Evolutionary conservation across 73 alveolate genomes (phyloP), one percentile per base, ranked within the genome.

Genomic region (Symbiodinium natans): DNA sequence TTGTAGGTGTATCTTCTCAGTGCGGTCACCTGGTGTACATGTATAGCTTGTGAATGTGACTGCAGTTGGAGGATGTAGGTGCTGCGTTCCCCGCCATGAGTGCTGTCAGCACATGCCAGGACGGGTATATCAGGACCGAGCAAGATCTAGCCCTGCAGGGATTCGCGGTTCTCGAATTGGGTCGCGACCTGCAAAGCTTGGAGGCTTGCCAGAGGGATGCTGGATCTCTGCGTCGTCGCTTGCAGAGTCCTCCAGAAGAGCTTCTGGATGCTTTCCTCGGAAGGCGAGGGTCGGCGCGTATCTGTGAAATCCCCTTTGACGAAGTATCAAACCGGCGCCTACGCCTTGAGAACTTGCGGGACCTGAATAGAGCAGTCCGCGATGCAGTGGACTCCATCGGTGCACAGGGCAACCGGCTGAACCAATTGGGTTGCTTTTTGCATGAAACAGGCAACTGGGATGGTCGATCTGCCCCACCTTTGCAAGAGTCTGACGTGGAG

Each of bases 101-200:
- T 63, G 80, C 80, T 63, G 38, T 25, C 9, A 23, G 9, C 38
- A 36, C 19, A 36, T 13, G 38, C 38, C 40, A 23, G 15, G 2
- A 29, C 17, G 23, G 71, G 71, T 25, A 63, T 17, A 31, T 23
- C 27, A 13, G 2, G 21, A 5, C 80, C 27, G 80, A 63, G 27
- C 80, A 29, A 63, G 80, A 63, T n/a, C 80, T 63, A 13, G 80
- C 80, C 80, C 36, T 63, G 80, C 80, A 63, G 80, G 80, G 80
- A 36, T 63, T 63, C 80, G 36, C 38, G 11, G 80, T 63, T 23
- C 80, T 63, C 38, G 40, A 63, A 9, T 63, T 63, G 80, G 21
- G 27, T 31, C 31, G 29, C 36, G 80, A 63, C 33, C 36, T 29
- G 80, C 80, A 9, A 63, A 63, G 80, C 38, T 36, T 63, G 1